Evolutionary conservation across 306 rosid genomes (phyloP).

Genomic region (Senna tora): DNA sequence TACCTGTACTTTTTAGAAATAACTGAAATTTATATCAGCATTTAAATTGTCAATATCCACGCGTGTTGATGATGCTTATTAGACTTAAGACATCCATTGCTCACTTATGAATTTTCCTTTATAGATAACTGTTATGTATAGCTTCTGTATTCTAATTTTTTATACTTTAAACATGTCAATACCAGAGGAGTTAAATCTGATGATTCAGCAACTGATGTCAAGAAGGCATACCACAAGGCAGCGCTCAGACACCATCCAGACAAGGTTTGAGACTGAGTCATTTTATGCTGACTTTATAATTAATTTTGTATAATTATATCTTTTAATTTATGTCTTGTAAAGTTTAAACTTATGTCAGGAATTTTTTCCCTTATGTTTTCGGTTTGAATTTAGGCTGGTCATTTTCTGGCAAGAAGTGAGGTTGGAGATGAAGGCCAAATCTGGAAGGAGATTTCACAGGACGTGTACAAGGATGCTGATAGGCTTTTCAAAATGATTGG

Average conservation of each 20-base stretch:
- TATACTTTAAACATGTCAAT: slow-evolving; percentile 29
- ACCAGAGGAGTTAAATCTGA: slow-evolving; percentile 61
- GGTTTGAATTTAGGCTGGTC: slow-evolving; percentile 77
- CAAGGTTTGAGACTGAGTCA: slow-evolving; percentile 53
- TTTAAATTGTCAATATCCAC: slow-evolving; percentile 31
- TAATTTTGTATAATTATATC: slow-evolving; percentile 15
- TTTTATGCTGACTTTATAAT: slow-evolving; percentile 38
- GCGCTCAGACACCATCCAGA: slow-evolving; percentile 84
- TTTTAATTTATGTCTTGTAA: slow-evolving; percentile 1
- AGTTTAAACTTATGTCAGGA: slow-evolving; percentile 15
- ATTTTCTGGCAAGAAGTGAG: slow-evolving; percentile 82
- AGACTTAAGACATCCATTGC: background rate
- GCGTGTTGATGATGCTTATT: background rate
- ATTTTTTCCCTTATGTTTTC: slow-evolving; percentile 11
- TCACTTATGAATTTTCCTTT: slow-evolving; percentile 5
- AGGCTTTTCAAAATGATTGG: slow-evolving; percentile 94
- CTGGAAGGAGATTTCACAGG: slow-evolving; percentile 85
- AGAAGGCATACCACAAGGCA: slow-evolving; percentile 77
- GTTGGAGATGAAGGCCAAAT: slow-evolving; percentile 74
- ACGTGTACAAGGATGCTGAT: slow-evolving; percentile 86
- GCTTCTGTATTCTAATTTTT: slow-evolving; percentile 32
- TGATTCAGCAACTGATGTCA: slow-evolving; percentile 61
- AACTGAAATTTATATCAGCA: slow-evolving; percentile 11
- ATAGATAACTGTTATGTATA: slow-evolving; percentile 25
- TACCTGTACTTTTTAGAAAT: slow-evolving; percentile 3